Base-by-base conservation (phyloP, 805 yeast genomes). In the Yamadazyma sp. region DNA sequence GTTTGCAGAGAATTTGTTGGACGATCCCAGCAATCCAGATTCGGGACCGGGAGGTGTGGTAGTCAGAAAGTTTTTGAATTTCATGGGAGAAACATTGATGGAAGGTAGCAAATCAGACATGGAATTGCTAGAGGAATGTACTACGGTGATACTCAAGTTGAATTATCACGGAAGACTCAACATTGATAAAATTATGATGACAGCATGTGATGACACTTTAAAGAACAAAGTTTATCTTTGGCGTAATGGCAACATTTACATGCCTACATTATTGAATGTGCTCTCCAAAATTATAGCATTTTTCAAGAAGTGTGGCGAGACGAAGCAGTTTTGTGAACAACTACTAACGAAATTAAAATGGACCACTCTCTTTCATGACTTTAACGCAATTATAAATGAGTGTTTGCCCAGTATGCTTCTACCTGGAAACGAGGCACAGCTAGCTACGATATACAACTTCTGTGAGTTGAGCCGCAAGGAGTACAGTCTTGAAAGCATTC, bases 291-390 rank as follows among this genome's bases (percentile, higher is more conserved):
- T 51, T n/a, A 27, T 54, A 2, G 38, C 53, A 4, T 53, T 49
- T 25, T 50, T 49, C 36, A 51, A 50, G 32, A 45, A 38, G 7
- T 50, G 54, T 46, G 53, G 51, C 3, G 46, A 49, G 11, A n/a
- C 45, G 1, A 37, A 27, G 1, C 35, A 26, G 2, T 59, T 62
- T 34, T 35, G 48, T 12, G 40, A 52, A 3, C 41, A 41, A 2
- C 38, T 64, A 12, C 27, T 49, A 6, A 18, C 27, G 12, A 50
- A 54, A 27, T 43, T 67, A 18, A 52, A 48, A 19, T 66, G 71
- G 71, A 38, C 27, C 11, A 47, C 55, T 32, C 45, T 67, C 1
- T 60, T 67, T 30, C 37, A 36, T 2, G 57, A 61, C 30, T 55
- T 62, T 28, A 49, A 44, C 18, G 28, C 30, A 3, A 41, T 55